Evolutionary conservation across 1,284 basidiomycete species (phyloP).

Genomic region (Melampsora abietis-canadensis): DNA sequence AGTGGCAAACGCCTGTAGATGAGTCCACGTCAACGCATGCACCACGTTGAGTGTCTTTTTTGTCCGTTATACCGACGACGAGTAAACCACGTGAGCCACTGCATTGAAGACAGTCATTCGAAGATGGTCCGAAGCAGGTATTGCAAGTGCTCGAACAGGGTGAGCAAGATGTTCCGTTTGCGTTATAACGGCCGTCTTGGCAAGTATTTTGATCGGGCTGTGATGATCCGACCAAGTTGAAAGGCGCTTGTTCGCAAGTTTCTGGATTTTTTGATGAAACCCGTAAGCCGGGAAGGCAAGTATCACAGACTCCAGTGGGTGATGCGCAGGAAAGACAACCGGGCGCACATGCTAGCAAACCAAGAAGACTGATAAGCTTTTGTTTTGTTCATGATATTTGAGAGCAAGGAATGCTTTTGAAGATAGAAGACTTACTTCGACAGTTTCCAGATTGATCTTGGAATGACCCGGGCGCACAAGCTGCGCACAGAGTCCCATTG

Average conservation of each 20-base stretch:
- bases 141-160: conserved; percentile 16
- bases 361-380: neutral
- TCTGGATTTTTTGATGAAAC: conserved; percentile 17
- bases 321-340: conserved; percentile 14
- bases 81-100: conserved; percentile 9
- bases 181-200: conserved; percentile 20
- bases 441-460: conserved; percentile 17
- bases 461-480: conserved; percentile 16
- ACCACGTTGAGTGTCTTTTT: conserved; percentile 12
- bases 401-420: neutral
- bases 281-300: conserved; percentile 15
- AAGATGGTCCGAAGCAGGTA: conserved; percentile 29
- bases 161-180: conserved; percentile 19
- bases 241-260: conserved; percentile 12
- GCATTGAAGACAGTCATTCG: conserved; percentile 20
- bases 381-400: neutral
- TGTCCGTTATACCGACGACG: conserved; percentile 9
- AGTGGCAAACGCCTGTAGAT: conserved; percentile 21
- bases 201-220: conserved; percentile 17
- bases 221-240: conserved; percentile 5
- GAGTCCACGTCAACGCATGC: conserved; percentile 28
- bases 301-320: conserved; percentile 22
- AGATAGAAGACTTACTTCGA: conserved; percentile 3
- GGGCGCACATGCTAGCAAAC: conserved; percentile 17
- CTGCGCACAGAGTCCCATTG: conserved; percentile 30